These are phyloP conservation scores for Euphorbia pulcherrima DNA, from an alignment of 345 rosid genomes.

Conservation along the genomic window DNA sequence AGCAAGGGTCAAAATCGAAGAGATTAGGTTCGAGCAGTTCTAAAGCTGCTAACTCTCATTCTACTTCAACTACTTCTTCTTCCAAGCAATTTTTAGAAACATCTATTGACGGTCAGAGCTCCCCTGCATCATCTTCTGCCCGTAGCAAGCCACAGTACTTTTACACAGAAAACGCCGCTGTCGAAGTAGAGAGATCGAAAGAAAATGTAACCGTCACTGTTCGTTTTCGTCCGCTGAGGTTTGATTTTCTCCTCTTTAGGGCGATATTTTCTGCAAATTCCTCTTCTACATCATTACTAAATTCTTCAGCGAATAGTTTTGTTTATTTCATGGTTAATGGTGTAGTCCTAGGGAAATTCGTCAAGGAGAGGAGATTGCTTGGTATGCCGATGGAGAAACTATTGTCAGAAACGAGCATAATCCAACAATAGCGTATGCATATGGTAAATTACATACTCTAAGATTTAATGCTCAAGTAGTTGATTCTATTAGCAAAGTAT, in stretches of 20 bases:
- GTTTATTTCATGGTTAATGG: conserved; percentile 19
- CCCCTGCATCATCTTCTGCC: conserved; percentile 93
- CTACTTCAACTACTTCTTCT: conserved; percentile 90
- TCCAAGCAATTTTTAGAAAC: conserved; percentile 75
- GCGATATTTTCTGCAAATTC: not conserved
- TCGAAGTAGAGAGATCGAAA: conserved; percentile 53
- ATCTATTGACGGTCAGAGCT: conserved; percentile 82
- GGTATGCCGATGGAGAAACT: conserved; percentile 99
- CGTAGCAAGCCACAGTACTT: conserved; percentile 72
- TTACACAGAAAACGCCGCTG: conserved; percentile 48
- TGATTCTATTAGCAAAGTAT: not conserved
- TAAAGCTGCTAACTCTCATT: conserved; percentile 66
- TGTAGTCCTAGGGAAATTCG: conserved; percentile 92
- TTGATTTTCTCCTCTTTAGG: conserved; percentile 2
- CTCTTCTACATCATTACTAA: not conserved
- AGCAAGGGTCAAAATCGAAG: conserved; percentile 53
- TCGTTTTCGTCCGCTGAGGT: conserved; percentile 98
- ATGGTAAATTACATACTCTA: conserved; percentile 47
- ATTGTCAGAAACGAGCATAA: conserved; percentile 80
- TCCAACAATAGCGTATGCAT: conserved; percentile 86
- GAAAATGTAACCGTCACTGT: conserved; percentile 93
- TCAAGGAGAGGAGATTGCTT: conserved; percentile 97
- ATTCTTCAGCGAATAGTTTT: conserved; percentile 10
- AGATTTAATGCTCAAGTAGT: not conserved
- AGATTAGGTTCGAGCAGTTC: conserved; percentile 40